Evolutionary conservation across 345 rosid genomes (phyloP).

Genomic region (Sisymbrium altissimum): DNA sequence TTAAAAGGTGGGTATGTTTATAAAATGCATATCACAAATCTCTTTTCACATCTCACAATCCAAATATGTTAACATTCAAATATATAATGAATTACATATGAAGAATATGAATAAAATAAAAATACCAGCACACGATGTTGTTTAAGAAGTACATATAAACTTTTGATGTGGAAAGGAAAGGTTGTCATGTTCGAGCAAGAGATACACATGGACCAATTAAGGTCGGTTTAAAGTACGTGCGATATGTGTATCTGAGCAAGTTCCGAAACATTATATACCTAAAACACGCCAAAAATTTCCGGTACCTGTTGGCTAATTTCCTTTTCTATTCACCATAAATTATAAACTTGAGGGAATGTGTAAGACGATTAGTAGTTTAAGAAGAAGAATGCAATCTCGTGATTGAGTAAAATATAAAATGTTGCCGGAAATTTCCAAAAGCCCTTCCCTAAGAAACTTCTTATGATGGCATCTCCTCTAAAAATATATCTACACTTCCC

Average conservation of each 20-base stretch:
- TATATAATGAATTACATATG: not conserved
- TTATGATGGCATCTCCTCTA: not conserved
- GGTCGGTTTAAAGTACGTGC: slow-evolving; percentile 5
- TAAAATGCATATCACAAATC: not conserved
- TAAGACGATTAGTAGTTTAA: not conserved
- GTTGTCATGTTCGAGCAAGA: slow-evolving; percentile 15
- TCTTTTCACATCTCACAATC: not conserved
- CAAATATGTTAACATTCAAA: not conserved
- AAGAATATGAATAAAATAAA: not conserved
- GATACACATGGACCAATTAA: slow-evolving; percentile 22
- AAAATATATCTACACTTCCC: not conserved
- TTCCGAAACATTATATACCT: not conserved
- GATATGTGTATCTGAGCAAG: slow-evolving; percentile 4
- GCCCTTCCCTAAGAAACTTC: not conserved
- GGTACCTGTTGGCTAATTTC: not conserved
- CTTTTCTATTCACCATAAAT: not conserved
- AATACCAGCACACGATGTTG: slow-evolving; percentile 3
- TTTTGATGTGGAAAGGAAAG: slow-evolving; percentile 15
- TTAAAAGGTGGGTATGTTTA: not conserved
- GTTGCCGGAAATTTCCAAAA: not conserved
- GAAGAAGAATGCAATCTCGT: not conserved
- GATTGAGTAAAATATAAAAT: not conserved
- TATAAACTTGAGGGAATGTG: not conserved
- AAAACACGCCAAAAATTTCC: not conserved
- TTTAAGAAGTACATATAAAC: not conserved